Base-by-base conservation (phyloP, 1,139 yeast species). In the Yamadazyma trypodendri region DNA sequence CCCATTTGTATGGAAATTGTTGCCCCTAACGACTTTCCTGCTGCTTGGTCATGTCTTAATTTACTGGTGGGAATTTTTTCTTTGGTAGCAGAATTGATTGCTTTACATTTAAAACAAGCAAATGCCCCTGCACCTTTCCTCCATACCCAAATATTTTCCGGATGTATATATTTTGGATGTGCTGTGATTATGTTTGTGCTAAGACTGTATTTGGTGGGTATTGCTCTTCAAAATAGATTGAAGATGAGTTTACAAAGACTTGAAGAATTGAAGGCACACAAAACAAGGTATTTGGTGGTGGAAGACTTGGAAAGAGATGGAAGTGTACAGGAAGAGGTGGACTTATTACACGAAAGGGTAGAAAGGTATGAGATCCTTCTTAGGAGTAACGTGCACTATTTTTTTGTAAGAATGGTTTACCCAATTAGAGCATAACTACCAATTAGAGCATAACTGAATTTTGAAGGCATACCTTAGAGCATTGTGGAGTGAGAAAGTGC, bases 11-110 rank as follows among this genome's bases (percentile, higher is more conserved):
- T 82, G 2, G 88, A 80, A 52, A 54, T 78, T 20, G 65, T 79
- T 24, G 68, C 56, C 2, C 68, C 74, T 3, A 60, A 61, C 3
- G 67, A 70, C 32, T 68, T 81, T 39, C 73, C 81, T 1, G 72
- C 83, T 5, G 81, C 79, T 1, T 80, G 86, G 82, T 68, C 82
- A 1, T 72, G 70, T 17, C 63, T 77, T 38, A 81, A 79, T 50
- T 60, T 77, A 24, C 49, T 68, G 13, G 72, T 72, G 28, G 67
- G 77, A 0, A 52, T 73, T 2, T 61, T 73, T 34, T 56, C 71
- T 28, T 54, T 79, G 32, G 71, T 70, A 34, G 63, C 77, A 1
- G 81, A 77, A 55, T 63, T 75, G 6, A 67, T 75, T 37, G 83
- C 75, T 0, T 61, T 78, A 37, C 57, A 72, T 7, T 51, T 78